Evolutionary conservation across 2,329 filamentous ascomycete species (phyloP).

Genomic region (Alternaria conjuncta): DNA sequence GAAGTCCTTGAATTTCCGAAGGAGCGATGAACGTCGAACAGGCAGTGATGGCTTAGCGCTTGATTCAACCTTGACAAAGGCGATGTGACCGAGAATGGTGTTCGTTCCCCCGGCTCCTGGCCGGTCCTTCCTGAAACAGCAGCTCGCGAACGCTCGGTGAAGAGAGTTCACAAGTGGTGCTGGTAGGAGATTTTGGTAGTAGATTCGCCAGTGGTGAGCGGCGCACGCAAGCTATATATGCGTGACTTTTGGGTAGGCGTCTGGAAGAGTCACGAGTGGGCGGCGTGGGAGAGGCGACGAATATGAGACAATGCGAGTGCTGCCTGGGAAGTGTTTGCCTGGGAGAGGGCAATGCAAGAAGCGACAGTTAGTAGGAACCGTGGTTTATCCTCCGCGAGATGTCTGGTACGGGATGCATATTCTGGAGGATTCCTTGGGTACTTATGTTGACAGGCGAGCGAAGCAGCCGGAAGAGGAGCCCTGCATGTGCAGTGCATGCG

Average conservation of each 20-base stretch:
- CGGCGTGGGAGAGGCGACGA: constrained; percentile 30
- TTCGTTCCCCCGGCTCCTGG: constrained; percentile 36
- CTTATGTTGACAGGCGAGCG: constrained; percentile 37
- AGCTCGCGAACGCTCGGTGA: constrained; percentile 23
- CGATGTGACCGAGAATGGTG: constrained; percentile 22
- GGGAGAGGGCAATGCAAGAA: constrained; percentile 23
- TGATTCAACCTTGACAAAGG: constrained; percentile 34
- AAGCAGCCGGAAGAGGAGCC: constrained; percentile 17
- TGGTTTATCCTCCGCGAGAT: constrained; percentile 31
- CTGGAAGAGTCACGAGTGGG: constrained; percentile 37
- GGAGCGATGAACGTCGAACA: constrained; percentile 26
- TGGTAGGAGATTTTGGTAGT: constrained; percentile 20
- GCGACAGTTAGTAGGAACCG: constrained; percentile 20
- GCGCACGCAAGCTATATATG: constrained; percentile 35
- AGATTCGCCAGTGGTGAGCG: constrained; percentile 23
- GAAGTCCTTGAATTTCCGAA: constrained; percentile 32
- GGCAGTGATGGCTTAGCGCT: constrained; percentile 32
- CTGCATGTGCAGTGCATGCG: constrained; percentile 31
- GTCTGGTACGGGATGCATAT: constrained; percentile 20
- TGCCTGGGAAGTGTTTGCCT: constrained; percentile 39
- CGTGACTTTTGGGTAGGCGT: constrained; percentile 37
- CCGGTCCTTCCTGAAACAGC: constrained; percentile 37
- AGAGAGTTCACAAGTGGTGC: constrained; percentile 23
- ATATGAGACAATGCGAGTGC: constrained; percentile 37
- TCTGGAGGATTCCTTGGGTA: constrained; percentile 31